phyloP scores from a whole-genome alignment of 2,329 filamentous ascomycete genomes.

The Xylaria multiplex region DNA sequence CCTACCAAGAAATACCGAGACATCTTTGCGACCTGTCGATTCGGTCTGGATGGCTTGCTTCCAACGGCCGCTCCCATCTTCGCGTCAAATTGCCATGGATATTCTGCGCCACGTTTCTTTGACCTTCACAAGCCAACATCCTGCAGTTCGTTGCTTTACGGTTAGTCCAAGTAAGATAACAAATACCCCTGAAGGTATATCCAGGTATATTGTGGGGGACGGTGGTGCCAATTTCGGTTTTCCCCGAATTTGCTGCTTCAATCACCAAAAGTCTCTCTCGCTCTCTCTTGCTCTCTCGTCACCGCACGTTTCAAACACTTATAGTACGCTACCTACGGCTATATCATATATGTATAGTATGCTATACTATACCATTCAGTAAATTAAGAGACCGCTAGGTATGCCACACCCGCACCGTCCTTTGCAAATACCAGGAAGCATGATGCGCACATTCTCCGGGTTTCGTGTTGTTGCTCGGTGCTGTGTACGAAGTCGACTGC shows the following conservation, averaged over 20 bases:
- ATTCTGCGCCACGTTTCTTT: not conserved
- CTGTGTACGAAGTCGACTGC: not conserved
- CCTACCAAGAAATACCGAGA: no score
- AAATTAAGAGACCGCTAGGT: conserved; percentile 1
- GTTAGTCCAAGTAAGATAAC: not conserved
- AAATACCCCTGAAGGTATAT: conserved; percentile 14
- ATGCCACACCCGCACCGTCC: conserved; percentile 10
- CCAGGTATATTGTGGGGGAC: conserved; percentile 23
- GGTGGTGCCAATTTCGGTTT: conserved; percentile 30
- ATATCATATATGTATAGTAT: not conserved
- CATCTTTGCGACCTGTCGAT: not conserved
- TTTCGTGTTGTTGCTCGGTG: not conserved
- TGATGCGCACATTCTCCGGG: not conserved
- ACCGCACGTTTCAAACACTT: not conserved
- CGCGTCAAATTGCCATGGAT: no score
- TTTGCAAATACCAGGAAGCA: not conserved
- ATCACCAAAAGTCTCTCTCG: not conserved
- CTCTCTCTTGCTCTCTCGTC: not conserved
- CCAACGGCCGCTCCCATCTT: not conserved
- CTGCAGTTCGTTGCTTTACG: not conserved
- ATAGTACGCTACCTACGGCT: not conserved
- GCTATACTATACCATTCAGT: not conserved
- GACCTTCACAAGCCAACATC: conserved; percentile 4
- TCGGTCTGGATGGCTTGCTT: not conserved
- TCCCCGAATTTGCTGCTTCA: conserved; percentile 22